A percentile compares a stretch with the other conserved stretches of the same genome.
Evolutionary conservation across 345 rosid genomes (phyloP).

Genomic region (Gossypium anomalum): DNA sequence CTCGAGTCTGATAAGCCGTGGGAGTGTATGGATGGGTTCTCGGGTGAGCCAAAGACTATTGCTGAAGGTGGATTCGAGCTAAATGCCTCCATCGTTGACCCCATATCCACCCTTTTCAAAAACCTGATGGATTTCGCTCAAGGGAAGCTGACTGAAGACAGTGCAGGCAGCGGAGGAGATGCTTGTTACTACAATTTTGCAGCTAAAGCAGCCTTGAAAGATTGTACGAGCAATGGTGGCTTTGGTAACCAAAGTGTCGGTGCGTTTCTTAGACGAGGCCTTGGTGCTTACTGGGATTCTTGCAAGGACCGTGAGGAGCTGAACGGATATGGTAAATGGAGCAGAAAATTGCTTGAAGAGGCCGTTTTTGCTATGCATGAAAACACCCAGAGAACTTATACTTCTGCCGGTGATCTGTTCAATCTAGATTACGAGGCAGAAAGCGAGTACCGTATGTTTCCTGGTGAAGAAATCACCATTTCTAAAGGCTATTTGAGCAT

Average conservation of each 20-base stretch:
- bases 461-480: constrained; percentile 94
- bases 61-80: constrained; percentile 81
- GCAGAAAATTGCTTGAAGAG: constrained; percentile 53
- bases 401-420: constrained; percentile 78
- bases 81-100: constrained; percentile 42
- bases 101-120: constrained; percentile 57
- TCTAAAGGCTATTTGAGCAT: constrained; percentile 80
- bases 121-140: constrained; percentile 79
- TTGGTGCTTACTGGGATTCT: constrained; percentile 54
- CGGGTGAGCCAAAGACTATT: constrained; percentile 43
- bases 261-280: constrained; percentile 51
- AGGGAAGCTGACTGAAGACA: constrained; percentile 36
- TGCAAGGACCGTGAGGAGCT: constrained; percentile 25
- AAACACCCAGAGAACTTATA: constrained; percentile 75
- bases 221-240: constrained; percentile 31
- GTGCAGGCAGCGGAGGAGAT: constrained; percentile 13
- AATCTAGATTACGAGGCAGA: constrained; percentile 76
- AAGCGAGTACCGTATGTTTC: constrained; percentile 85
- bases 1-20: constrained; percentile 75
- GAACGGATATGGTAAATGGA: constrained; percentile 46
- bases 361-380: constrained; percentile 71
- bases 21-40: constrained; percentile 89
- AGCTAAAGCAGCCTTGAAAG: constrained; percentile 37
- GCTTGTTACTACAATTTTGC: constrained; percentile 35
- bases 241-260: constrained; percentile 50